These are phyloP conservation scores for Kurtzmaniella quercitrusa DNA, from an alignment of 1,139 yeast genomes.

Conservation along the genomic window DNA sequence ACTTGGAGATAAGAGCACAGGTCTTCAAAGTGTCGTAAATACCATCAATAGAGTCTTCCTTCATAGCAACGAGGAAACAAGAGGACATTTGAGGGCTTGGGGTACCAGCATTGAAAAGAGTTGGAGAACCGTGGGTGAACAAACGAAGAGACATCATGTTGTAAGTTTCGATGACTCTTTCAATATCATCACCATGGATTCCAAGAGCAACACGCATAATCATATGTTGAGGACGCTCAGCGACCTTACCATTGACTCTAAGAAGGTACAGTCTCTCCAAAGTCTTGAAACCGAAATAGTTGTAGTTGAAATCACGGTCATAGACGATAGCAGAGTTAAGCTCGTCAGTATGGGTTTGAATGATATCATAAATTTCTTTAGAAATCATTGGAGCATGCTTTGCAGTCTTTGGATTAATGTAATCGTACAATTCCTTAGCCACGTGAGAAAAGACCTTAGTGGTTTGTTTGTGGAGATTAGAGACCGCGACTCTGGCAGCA, in stretches of 20 bases:
- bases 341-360: conserved; percentile 62
- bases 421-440: conserved; percentile 59
- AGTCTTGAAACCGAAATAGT: conserved; percentile 85
- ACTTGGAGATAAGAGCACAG: conserved; percentile 81
- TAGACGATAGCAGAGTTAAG: conserved; percentile 77
- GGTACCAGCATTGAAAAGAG: conserved; percentile 87
- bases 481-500: conserved; percentile 93
- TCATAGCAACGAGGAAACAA: conserved; percentile 84
- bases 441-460: conserved; percentile 85
- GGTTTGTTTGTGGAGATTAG: conserved; percentile 90
- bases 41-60: conserved; percentile 88
- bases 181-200: conserved; percentile 74
- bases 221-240: conserved; percentile 89
- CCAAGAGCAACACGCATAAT: conserved; percentile 89
- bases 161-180: conserved; percentile 72
- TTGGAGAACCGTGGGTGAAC: conserved; percentile 89
- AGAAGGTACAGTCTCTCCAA: conserved; percentile 79
- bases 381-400: conserved; percentile 78
- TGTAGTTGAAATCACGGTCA: conserved; percentile 79
- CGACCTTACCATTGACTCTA: conserved; percentile 66
- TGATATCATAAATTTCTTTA: conserved; percentile 61
- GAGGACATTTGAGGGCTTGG: conserved; percentile 85
- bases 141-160: conserved; percentile 78
- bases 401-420: conserved; percentile 71
- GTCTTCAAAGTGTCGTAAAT: conserved; percentile 83